phyloP scores from a whole-genome alignment of 768 basidiomycete species.

The Tricholoma flavovirens region DNA sequence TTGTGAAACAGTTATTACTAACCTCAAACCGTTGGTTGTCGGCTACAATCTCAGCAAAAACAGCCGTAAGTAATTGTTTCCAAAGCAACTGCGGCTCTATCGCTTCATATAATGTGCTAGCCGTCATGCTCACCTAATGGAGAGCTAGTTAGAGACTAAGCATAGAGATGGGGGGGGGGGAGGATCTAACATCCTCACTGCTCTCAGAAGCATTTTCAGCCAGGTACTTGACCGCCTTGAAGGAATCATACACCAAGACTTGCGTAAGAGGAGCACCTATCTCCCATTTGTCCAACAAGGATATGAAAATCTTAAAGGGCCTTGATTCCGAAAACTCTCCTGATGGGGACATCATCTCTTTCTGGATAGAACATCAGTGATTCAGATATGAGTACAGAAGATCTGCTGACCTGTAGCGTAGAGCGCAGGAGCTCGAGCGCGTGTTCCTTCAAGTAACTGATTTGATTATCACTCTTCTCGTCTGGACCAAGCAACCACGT shows the following conservation, averaged over 20 bases:
- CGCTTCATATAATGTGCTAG: conserved; percentile 86
- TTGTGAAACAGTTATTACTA: conserved; percentile 5
- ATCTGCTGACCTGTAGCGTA: conserved; percentile 56
- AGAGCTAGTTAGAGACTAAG: background rate
- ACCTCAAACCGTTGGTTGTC: conserved; percentile 46
- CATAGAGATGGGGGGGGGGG: background rate
- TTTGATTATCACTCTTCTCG: conserved; percentile 71
- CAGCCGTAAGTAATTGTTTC: conserved; percentile 60
- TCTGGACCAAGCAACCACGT: conserved; percentile 87
- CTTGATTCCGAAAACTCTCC: conserved; percentile 72
- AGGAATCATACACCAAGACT: conserved; percentile 69
- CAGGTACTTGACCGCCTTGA: conserved; percentile 62
- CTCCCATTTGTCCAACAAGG: conserved; percentile 95
- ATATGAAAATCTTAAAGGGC: conserved; percentile 95
- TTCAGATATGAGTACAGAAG: background rate
- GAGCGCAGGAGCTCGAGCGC: conserved; percentile 64
- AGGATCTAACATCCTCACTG: conserved; percentile 52
- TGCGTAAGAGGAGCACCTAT: conserved; percentile 81
- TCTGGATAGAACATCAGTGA: conserved; percentile 33
- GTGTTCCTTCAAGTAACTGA: conserved; percentile 61
- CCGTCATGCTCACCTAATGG: conserved; percentile 68
- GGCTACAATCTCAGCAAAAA: conserved; percentile 51
- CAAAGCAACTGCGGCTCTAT: conserved; percentile 85
- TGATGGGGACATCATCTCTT: conserved; percentile 71
- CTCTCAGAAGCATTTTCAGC: conserved; percentile 47